Conservation (phyloP, 169 alveolate species). For the Sarcocystis neurona region DNA sequence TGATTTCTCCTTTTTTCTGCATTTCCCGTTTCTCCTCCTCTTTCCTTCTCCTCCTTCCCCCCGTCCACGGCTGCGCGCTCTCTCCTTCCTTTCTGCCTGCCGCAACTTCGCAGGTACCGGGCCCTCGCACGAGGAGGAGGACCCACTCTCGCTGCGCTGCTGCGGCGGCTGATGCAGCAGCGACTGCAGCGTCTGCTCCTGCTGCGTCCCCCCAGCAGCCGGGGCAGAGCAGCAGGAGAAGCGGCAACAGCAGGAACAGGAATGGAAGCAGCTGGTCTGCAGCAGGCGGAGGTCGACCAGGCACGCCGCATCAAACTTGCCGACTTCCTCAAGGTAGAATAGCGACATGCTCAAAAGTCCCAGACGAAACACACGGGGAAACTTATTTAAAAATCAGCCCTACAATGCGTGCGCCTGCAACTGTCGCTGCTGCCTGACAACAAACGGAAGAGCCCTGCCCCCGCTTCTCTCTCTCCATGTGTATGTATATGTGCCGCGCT, state of each 20-base stretch:
- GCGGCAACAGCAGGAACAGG: conserved; percentile 13
- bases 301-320: conserved; percentile 15
- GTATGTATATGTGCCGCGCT: too few relatives aligned
- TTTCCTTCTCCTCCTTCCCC: neutral
- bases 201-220: conserved; percentile 24
- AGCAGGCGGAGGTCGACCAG: conserved; percentile 30
- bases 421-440: too few relatives aligned
- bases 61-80: neutral
- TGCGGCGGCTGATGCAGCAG: conserved; percentile 57
- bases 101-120: conserved; percentile 38
- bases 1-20: neutral
- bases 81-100: neutral
- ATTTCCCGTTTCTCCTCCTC: neutral
- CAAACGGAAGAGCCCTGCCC: too few relatives aligned
- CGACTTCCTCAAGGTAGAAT: conserved; percentile 34
- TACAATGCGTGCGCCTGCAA: too few relatives aligned
- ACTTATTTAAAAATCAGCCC: too few relatives aligned
- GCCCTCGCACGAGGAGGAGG: conserved; percentile 59
- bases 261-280: neutral
- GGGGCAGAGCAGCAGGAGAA: conserved; percentile 25
- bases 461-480: too few relatives aligned
- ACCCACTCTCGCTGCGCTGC: conserved; percentile 45
- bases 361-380: too few relatives aligned
- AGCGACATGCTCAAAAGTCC: too few relatives aligned
- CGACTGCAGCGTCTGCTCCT: conserved; percentile 48